Conservation (phyloP, 495 filamentous ascomycete species). For the Baudoinia panamericana region DNA sequence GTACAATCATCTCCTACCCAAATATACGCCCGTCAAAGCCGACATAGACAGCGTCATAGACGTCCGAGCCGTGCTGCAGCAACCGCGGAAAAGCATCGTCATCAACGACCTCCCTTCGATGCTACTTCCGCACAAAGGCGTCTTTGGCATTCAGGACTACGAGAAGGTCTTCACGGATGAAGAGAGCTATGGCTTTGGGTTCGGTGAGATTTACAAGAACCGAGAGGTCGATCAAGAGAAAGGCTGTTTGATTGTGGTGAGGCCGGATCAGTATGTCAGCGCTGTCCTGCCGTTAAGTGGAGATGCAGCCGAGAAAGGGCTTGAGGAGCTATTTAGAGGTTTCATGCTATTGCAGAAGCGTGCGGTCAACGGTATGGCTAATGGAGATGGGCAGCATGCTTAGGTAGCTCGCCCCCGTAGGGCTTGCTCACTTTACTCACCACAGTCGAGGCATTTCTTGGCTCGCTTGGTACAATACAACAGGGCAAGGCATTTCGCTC, state of each 20-base stretch:
- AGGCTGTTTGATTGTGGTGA: conserved; percentile 49
- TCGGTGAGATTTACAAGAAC: conserved; percentile 47
- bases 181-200: conserved; percentile 36
- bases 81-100: conserved; percentile 1
- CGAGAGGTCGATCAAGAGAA: conserved; percentile 47
- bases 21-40: conserved; percentile 13
- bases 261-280: conserved; percentile 56
- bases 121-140: conserved; percentile 17
- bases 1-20: conserved; percentile 4
- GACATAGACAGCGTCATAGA: conserved; percentile 20
- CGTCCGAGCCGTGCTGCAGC: conserved; percentile 16
- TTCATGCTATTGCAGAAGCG: conserved; percentile 12
- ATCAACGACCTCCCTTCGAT: conserved; percentile 14
- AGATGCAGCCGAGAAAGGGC: conserved; percentile 1
- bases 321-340: conserved; percentile 15
- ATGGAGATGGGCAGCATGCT: too few relatives aligned
- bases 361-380: conserved; percentile 2
- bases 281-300: conserved; percentile 15
- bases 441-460: too few relatives aligned
- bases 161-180: conserved; percentile 56
- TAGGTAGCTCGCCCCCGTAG: too few relatives aligned
- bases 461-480: too few relatives aligned
- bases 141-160: conserved; percentile 36
- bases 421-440: too few relatives aligned
- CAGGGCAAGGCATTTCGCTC: too few relatives aligned